phyloP scores from a whole-genome alignment of 2,329 filamentous ascomycete genomes.

The Calonectria pseudoreteaudii region DNA sequence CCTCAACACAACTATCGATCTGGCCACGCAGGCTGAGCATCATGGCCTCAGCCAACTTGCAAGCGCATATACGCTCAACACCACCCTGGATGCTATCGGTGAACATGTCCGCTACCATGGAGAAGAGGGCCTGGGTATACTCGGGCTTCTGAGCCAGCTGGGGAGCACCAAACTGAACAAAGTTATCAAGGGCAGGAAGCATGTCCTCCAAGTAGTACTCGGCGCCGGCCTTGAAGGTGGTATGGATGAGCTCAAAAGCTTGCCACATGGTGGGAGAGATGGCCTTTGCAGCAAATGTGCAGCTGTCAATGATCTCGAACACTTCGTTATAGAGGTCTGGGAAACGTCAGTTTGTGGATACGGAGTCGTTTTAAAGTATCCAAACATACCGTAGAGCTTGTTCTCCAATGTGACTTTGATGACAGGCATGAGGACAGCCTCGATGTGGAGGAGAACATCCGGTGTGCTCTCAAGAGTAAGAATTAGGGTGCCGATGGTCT shows the following conservation, averaged over 20 bases:
- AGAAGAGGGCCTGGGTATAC: conserved; percentile 88
- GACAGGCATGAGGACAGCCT: conserved; percentile 96
- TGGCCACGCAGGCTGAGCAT: conserved; percentile 94
- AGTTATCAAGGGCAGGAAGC: conserved; percentile 98
- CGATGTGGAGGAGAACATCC: conserved; percentile 92
- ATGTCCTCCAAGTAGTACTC: conserved; percentile 99
- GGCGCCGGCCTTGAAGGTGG: conserved; percentile 96
- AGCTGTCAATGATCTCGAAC: conserved; percentile 99
- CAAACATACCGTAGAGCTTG: conserved; percentile 83
- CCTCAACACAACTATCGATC: conserved; percentile 88
- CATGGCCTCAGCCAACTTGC: conserved; percentile 96
- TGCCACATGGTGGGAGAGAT: conserved; percentile 99
- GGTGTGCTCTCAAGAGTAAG: conserved; percentile 97
- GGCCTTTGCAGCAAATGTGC: conserved; percentile 95
- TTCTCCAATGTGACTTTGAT: conserved; percentile 97
- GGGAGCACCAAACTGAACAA: conserved; percentile 89
- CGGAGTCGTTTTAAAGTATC: neutral
- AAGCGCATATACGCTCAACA: conserved; percentile 95
- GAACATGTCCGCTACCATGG: conserved; percentile 97
- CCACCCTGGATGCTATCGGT: conserved; percentile 90
- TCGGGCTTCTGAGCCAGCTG: conserved; percentile 84
- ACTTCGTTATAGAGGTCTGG: conserved; percentile 95
- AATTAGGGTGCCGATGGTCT: conserved; percentile 97
- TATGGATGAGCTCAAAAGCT: conserved; percentile 95
- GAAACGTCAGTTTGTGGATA: conserved; percentile 34